These are phyloP conservation scores for Beauveria australis DNA, from an alignment of 2,329 filamentous ascomycete genomes.

Conservation along the genomic window DNA sequence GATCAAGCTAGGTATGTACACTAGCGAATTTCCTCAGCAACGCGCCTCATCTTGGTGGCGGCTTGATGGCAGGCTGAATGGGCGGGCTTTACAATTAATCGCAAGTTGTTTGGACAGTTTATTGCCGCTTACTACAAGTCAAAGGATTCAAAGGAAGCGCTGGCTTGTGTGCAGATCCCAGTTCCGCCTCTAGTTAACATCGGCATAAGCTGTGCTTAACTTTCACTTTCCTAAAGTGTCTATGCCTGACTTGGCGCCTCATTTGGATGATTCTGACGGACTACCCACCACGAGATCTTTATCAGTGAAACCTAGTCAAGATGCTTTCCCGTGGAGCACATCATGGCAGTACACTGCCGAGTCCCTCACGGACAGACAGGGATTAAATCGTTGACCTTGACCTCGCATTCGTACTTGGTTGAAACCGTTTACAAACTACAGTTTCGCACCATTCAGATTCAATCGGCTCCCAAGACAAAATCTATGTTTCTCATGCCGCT, in stretches of 20 bases:
- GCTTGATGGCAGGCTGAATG: neutral
- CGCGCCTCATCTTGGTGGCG: neutral
- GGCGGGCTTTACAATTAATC: neutral
- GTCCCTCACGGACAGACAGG: too few species aligned
- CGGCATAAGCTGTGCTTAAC: neutral
- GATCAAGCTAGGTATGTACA: neutral
- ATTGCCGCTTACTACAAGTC: neutral
- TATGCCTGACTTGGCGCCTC: neutral
- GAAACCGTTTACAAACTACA: too few species aligned
- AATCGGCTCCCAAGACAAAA: too few species aligned
- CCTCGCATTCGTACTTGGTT: too few species aligned
- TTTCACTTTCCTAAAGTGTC: conserved; percentile 1
- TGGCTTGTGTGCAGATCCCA: neutral
- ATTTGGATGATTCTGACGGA: neutral
- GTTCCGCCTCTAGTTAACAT: neutral
- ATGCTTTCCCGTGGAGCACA: neutral
- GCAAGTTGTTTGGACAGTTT: neutral
- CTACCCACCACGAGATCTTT: too few species aligned
- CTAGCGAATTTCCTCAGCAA: neutral
- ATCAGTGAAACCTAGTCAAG: neutral
- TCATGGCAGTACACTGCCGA: neutral
- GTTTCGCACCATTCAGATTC: too few species aligned
- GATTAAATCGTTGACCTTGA: too few species aligned
- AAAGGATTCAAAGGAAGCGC: neutral
- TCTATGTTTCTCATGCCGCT: too few species aligned